phyloP scores from a whole-genome alignment of 2,329 filamentous ascomycete genomes.

The Plectosphaerella plurivora region DNA sequence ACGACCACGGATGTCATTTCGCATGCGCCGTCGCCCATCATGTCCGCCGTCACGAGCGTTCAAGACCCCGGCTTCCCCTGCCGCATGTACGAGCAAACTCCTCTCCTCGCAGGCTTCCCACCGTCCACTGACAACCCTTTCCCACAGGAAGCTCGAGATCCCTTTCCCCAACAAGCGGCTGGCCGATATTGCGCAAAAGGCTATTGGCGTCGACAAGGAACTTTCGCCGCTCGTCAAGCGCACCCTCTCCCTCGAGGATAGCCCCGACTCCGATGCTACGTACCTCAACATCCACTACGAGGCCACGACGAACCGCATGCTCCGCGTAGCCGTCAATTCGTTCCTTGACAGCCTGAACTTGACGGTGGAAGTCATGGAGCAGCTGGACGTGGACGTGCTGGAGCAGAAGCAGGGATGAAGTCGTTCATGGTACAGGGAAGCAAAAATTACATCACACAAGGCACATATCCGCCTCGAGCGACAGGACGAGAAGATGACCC shows the following conservation, averaged over 20 bases:
- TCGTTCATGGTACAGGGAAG: background rate
- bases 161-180: slow-evolving; percentile 80
- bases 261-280: slow-evolving; percentile 18
- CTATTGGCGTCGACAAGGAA: slow-evolving; percentile 82
- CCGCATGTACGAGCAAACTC: slow-evolving; percentile 48
- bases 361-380: slow-evolving; percentile 83
- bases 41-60: slow-evolving; percentile 26
- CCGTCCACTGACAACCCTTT: slow-evolving; percentile 1
- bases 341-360: slow-evolving; percentile 89
- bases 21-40: too few species aligned
- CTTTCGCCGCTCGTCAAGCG: slow-evolving; percentile 80
- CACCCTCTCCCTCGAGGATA: slow-evolving; percentile 50
- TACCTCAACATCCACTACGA: slow-evolving; percentile 72
- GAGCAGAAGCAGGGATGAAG: slow-evolving; percentile 18
- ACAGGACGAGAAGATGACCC: too few species aligned
- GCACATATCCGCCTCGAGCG: too few species aligned
- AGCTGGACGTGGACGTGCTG: slow-evolving; percentile 81
- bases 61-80: slow-evolving; percentile 54
- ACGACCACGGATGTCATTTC: too few species aligned
- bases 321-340: slow-evolving; percentile 91
- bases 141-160: slow-evolving; percentile 62
- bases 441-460: too few species aligned
- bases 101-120: slow-evolving; percentile 16
- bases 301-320: slow-evolving; percentile 92
- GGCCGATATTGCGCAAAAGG: slow-evolving; percentile 68